These are phyloP conservation scores for Discostella stelligeroides DNA, from an alignment of 108 stramenopile genomes.

Conservation along the genomic window DNA sequence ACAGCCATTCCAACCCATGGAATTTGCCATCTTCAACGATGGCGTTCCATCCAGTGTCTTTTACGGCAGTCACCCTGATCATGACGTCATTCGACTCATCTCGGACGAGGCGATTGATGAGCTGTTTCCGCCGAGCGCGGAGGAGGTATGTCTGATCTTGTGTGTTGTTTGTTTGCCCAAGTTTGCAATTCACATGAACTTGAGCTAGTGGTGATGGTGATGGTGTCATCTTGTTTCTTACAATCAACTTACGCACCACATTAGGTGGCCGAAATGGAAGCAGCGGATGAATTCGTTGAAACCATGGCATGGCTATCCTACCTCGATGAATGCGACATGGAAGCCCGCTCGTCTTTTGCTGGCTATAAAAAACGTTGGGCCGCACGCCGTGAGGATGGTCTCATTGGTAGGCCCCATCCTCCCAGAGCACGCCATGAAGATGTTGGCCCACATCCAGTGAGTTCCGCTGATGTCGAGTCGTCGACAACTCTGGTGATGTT, in stretches of 20 bases:
- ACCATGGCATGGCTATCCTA: slow-evolving; percentile 50
- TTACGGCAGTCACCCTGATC: slow-evolving; percentile 39
- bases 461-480: not conserved
- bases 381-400: slow-evolving; percentile 34
- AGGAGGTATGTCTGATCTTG: slow-evolving; percentile 20
- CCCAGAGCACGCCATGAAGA: not conserved
- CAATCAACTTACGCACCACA: not conserved
- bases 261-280: slow-evolving; percentile 49
- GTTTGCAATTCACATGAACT: too few species aligned
- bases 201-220: too few species aligned
- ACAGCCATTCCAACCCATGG: slow-evolving; percentile 37
- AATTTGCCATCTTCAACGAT: slow-evolving; percentile 52
- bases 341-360: slow-evolving; percentile 26
- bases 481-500: slow-evolving; percentile 23
- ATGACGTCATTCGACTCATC: slow-evolving; percentile 43
- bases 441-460: not conserved
- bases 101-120: slow-evolving; percentile 42
- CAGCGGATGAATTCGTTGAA: slow-evolving; percentile 43
- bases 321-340: slow-evolving; percentile 47
- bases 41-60: slow-evolving; percentile 36
- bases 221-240: too few species aligned
- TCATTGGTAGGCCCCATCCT: slow-evolving; percentile 40
- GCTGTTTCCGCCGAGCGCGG: slow-evolving; percentile 40
- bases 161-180: not conserved
- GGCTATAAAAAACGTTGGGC: slow-evolving; percentile 41